Base-by-base conservation (phyloP, 2,329 filamentous ascomycete species). In the Albophoma yamanashiensis region DNA sequence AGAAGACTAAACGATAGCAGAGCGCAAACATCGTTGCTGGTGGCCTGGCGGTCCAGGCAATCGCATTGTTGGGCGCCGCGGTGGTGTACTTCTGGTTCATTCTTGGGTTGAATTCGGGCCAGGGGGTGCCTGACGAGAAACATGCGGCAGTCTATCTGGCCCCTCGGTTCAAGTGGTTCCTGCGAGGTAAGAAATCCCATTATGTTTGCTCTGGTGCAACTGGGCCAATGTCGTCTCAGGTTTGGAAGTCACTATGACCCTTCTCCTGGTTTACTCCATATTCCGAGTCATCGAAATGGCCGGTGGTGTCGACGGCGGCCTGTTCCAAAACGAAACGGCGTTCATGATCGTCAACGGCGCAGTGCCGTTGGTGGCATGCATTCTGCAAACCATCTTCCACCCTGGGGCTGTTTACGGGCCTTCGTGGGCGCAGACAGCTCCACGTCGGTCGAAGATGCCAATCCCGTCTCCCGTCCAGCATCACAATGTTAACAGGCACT, bases 21-120 rank as follows among this genome's bases (percentile, higher is more conserved):
- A 69, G 78, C 12, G 61, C 71, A 36, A 69, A 68, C 31, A 68
- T 82, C 15, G 67, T 79, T n/a, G 69, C 78, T 8, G 74, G 70
- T 2, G 80, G 79, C 9, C 64, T 82, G 15, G 75, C 68, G 1
- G 67, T 82, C 25, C 79, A 82, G 61, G 66, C 75, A 2, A 60
- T 69, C 6, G 71, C 75, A 5, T 67, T 82, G 12, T 55, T 75
- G 36, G 64, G 73, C 14, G 78, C 78, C 60, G 68, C 75, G 22
- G 67, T 65, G 25, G 69, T 70, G 59, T 76, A 73, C 60, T 71
- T 73, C 56, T 78, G 70, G 63, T 79, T 81, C 50, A 72, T 73
- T 17, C 64, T 75, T 40, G 69, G 70, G 42, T 63, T 80, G 9
- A 70, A 70, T 56, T 74, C 71, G 17, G 72, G 73, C 20, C 70